Conservation (phyloP, 1,284 basidiomycete genomes). For the Papiliotrema flavescens region DNA sequence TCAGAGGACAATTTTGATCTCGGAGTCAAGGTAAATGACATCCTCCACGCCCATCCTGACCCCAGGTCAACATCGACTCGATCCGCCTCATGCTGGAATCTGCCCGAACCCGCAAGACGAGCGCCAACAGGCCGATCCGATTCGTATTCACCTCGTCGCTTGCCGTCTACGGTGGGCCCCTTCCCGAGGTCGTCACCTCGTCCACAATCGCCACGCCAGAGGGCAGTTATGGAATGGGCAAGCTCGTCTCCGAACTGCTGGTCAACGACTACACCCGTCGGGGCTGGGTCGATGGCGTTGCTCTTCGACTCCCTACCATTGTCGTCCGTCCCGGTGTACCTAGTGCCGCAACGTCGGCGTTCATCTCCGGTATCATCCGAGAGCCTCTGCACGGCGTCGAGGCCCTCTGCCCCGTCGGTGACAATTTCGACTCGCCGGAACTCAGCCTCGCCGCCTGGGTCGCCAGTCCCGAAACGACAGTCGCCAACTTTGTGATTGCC, state of each 20-base stretch:
- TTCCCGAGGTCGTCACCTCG: slow-evolving; percentile 55
- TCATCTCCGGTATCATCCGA: slow-evolving; percentile 62
- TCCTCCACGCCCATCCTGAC: not conserved
- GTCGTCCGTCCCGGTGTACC: slow-evolving; percentile 59
- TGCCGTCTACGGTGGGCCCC: slow-evolving; percentile 62
- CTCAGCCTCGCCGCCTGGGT: slow-evolving; percentile 56
- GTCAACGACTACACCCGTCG: slow-evolving; percentile 62
- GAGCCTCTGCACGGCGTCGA: slow-evolving; percentile 59
- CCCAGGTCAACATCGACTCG: slow-evolving; percentile 59
- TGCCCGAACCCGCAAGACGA: slow-evolving; percentile 45
- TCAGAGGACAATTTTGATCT: slow-evolving; percentile 63
- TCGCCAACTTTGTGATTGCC: slow-evolving; percentile 58
- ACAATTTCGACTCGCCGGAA: slow-evolving; percentile 38
- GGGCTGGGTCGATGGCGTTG: slow-evolving; percentile 60
- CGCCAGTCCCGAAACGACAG: slow-evolving; percentile 56
- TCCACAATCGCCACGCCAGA: slow-evolving; percentile 59
- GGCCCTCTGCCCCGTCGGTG: slow-evolving; percentile 57
- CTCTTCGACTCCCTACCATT: slow-evolving; percentile 62
- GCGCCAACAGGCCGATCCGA: slow-evolving; percentile 45
- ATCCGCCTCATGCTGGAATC: slow-evolving; percentile 57
- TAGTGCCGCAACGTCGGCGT: slow-evolving; percentile 58
- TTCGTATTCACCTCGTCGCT: slow-evolving; percentile 64
- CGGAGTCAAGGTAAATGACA: slow-evolving; percentile 52
- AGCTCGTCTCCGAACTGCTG: slow-evolving; percentile 59
- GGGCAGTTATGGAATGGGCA: slow-evolving; percentile 60